Conservation (phyloP, 768 basidiomycete genomes). For the Mycena rosella region DNA sequence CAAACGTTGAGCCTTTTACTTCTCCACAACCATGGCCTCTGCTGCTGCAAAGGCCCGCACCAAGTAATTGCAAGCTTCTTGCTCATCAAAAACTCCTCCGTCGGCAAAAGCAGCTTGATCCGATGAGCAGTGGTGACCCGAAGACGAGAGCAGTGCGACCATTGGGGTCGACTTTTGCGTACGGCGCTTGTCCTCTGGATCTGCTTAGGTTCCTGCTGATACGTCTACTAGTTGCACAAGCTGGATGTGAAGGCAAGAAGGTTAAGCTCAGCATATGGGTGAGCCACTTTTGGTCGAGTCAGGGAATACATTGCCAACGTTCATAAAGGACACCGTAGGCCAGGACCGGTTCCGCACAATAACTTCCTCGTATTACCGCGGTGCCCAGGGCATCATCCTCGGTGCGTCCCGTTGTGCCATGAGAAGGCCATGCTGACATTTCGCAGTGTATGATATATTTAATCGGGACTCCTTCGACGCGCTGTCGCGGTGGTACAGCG, state of each 20-base stretch:
- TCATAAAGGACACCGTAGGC: conserved; percentile 89
- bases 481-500: conserved; percentile 92
- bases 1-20: neutral
- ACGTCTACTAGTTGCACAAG: conserved; percentile 73
- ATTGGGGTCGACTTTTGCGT: conserved; percentile 90
- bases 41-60: conserved; percentile 44
- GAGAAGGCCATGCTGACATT: conserved; percentile 29
- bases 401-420: conserved; percentile 57
- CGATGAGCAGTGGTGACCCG: conserved; percentile 94
- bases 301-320: neutral
- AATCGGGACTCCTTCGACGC: conserved; percentile 94
- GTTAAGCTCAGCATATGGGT: conserved; percentile 99
- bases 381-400: conserved; percentile 86
- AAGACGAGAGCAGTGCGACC: conserved; percentile 89
- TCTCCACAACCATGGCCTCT: conserved; percentile 28
- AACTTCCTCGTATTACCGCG: conserved; percentile 95
- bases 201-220: conserved; percentile 15
- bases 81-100: conserved; percentile 89
- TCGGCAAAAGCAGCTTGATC: conserved; percentile 95
- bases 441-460: conserved; percentile 92
- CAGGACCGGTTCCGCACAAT: conserved; percentile 98
- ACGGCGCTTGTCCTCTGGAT: conserved; percentile 42
- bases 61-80: conserved; percentile 87
- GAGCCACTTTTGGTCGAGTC: neutral
- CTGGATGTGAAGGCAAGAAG: conserved; percentile 86